phyloP scores from a whole-genome alignment of 1,284 basidiomycete species.

The Nidula niveotomentosa region DNA sequence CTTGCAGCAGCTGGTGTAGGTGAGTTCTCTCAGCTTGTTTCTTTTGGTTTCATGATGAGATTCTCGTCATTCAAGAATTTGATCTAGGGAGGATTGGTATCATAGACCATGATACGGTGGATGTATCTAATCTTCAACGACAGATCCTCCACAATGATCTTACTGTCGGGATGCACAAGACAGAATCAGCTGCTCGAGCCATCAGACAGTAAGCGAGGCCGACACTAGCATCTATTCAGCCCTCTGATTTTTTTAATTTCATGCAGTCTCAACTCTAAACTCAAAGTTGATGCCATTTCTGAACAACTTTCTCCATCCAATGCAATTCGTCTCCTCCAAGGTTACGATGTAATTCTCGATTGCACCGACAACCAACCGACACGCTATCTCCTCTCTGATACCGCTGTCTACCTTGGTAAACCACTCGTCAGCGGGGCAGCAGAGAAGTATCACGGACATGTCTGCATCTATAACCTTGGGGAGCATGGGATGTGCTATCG shows the following conservation, averaged over 20 bases:
- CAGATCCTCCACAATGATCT: conserved; percentile 89
- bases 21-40: conserved; percentile 29
- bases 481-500: conserved; percentile 88
- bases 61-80: conserved; percentile 4
- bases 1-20: conserved; percentile 92
- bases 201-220: conserved; percentile 52
- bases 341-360: conserved; percentile 85
- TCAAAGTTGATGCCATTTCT: conserved; percentile 53
- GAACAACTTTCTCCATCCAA: conserved; percentile 60
- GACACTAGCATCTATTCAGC: not conserved
- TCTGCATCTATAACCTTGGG: conserved; percentile 77
- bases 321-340: conserved; percentile 55
- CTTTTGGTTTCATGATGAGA: not conserved
- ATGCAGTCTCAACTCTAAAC: conserved; percentile 70
- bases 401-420: conserved; percentile 70
- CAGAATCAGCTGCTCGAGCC: conserved; percentile 75
- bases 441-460: conserved; percentile 89
- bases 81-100: conserved; percentile 73
- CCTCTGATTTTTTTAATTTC: not conserved
- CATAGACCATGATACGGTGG: conserved; percentile 90
- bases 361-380: conserved; percentile 95
- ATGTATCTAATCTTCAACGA: conserved; percentile 91
- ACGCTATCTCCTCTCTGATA: conserved; percentile 94
- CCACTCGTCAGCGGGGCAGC: conserved; percentile 94
- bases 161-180: conserved; percentile 83